Percentiles rank a stretch among this genome's conserved stretches.
Conservation (phyloP, 441 rosid species). For the Erodium moschatum region DNA sequence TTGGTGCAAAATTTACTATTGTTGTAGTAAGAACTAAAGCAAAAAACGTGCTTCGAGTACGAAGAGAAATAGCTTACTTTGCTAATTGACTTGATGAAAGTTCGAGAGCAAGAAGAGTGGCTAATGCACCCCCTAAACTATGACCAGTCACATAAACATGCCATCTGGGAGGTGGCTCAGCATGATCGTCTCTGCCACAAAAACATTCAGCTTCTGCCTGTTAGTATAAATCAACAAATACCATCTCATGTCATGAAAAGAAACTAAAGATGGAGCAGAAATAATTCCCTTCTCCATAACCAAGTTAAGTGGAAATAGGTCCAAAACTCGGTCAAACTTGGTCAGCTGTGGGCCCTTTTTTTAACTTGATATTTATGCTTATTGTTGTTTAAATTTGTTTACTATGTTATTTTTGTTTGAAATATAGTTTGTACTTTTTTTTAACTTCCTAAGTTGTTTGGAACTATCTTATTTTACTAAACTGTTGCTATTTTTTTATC, state of each 20-base stretch:
- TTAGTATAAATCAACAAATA: not conserved
- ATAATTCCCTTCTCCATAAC: not conserved
- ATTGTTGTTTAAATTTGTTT: too few relatives aligned
- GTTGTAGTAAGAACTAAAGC: not conserved
- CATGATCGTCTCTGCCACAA: conserved; percentile 48
- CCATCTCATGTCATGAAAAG: not conserved
- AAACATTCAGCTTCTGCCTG: not conserved
- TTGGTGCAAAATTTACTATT: not conserved
- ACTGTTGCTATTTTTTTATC: too few relatives aligned
- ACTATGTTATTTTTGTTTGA: too few relatives aligned
- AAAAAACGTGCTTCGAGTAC: conserved; percentile 2
- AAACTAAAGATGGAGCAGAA: not conserved
- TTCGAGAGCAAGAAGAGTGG: conserved; percentile 86
- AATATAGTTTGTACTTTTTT: too few relatives aligned
- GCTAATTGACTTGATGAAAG: conserved; percentile 82
- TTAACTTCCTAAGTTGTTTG: too few relatives aligned
- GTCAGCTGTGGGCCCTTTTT: too few relatives aligned
- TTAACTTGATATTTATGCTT: too few relatives aligned
- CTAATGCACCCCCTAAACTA: conserved; percentile 95
- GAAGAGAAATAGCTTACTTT: conserved; percentile 42
- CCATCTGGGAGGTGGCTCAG: conserved; percentile 48
- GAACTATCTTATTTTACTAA: too few relatives aligned
- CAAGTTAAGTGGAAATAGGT: not conserved
- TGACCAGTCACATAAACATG: conserved; percentile 91
- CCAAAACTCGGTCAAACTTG: too few relatives aligned